Conservation (phyloP, 768 basidiomycete genomes). For the Boletus reticulatus region DNA sequence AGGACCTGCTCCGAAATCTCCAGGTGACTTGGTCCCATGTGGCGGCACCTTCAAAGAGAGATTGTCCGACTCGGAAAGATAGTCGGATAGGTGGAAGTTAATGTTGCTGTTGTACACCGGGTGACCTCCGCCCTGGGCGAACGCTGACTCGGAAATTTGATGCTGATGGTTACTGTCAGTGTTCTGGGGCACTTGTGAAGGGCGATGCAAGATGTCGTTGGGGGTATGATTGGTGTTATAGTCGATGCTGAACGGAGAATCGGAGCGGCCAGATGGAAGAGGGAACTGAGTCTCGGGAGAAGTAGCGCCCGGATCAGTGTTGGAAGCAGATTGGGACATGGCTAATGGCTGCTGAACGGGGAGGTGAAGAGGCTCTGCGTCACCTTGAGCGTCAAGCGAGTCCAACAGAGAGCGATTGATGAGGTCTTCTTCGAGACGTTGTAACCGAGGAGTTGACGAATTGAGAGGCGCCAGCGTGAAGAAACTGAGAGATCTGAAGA, state of each 20-base stretch:
- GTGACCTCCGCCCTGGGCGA: slow-evolving; percentile 32
- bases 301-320: slow-evolving; percentile 47
- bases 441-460: slow-evolving; percentile 30
- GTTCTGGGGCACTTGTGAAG: slow-evolving; percentile 25
- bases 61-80: slow-evolving; percentile 32
- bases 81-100: slow-evolving; percentile 34
- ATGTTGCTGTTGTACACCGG: slow-evolving; percentile 43
- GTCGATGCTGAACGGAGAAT: slow-evolving; percentile 46
- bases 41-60: slow-evolving; percentile 32
- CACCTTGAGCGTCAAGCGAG: slow-evolving; percentile 79
- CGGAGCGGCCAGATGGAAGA: slow-evolving; percentile 46
- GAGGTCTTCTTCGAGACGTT: slow-evolving; percentile 62
- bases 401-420: slow-evolving; percentile 85
- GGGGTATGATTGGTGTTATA: slow-evolving; percentile 36
- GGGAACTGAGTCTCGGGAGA: slow-evolving; percentile 59
- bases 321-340: slow-evolving; percentile 48
- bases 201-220: slow-evolving; percentile 29
- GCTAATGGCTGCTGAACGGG: slow-evolving; percentile 36
- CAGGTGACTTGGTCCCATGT: slow-evolving; percentile 26
- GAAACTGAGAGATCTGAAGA: slow-evolving; percentile 15
- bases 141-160: slow-evolving; percentile 28
- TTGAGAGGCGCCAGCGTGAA: slow-evolving; percentile 50
- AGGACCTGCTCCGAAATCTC: slow-evolving; percentile 36
- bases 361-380: slow-evolving; percentile 61
- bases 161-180: slow-evolving; percentile 36